These are phyloP conservation scores for Penicillium fuscoglaucum DNA, from an alignment of 2,329 filamentous ascomycete species.

Conservation along the genomic window DNA sequence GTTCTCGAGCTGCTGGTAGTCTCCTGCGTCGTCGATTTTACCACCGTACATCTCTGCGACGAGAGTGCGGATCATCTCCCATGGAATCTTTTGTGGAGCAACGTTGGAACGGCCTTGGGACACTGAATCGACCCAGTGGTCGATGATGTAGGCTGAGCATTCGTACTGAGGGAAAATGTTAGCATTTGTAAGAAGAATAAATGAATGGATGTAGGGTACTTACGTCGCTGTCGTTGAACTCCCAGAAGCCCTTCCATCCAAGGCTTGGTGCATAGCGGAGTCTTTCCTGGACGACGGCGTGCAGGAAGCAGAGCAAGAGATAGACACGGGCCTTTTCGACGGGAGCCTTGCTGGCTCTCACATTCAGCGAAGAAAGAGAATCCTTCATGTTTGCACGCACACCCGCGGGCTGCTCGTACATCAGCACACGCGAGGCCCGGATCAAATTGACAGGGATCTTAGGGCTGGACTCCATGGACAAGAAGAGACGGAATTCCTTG, in stretches of 20 bases:
- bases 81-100: conserved; percentile 88
- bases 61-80: conserved; percentile 90
- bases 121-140: conserved; percentile 84
- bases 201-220: conserved; percentile 48
- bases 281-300: conserved; percentile 93
- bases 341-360: conserved; percentile 74
- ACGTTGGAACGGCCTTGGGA: conserved; percentile 88
- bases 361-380: conserved; percentile 79
- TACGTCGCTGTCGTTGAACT: conserved; percentile 98
- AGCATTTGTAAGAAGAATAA: conserved; percentile 7
- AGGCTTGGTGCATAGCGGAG: conserved; percentile 89
- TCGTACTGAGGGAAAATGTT: conserved; percentile 67
- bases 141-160: conserved; percentile 93
- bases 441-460: conserved; percentile 97
- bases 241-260: conserved; percentile 99
- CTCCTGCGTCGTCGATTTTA: conserved; percentile 89
- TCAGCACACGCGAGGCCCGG: conserved; percentile 87
- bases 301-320: conserved; percentile 86
- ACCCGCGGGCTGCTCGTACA: conserved; percentile 97
- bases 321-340: conserved; percentile 91
- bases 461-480: conserved; percentile 95
- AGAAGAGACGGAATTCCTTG: conserved; percentile 86
- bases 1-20: conserved; percentile 71
- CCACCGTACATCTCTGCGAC: conserved; percentile 95
- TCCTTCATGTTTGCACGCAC: conserved; percentile 99